Evolutionary conservation across 108 stramenopile species (phyloP).

Genomic region (Thalassiosira profunda): DNA sequence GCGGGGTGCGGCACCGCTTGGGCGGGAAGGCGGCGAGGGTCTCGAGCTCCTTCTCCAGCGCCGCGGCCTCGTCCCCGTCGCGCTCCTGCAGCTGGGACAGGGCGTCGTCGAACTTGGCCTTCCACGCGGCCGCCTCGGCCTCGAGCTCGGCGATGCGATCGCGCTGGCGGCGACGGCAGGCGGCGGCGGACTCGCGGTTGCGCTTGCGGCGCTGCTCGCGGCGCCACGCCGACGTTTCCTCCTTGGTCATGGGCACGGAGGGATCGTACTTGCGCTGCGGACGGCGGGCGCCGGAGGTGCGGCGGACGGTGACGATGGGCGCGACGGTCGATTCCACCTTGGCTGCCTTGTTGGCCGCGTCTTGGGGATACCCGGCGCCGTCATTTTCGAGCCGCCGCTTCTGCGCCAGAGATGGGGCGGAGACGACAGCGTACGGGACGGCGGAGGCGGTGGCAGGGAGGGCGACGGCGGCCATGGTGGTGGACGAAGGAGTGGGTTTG

Average conservation of each 20-base stretch:
- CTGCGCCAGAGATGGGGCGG: background rate
- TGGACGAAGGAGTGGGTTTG: too few species aligned
- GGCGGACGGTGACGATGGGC: conserved; percentile 29
- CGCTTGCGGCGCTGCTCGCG: conserved; percentile 85
- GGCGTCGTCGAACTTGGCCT: conserved; percentile 70
- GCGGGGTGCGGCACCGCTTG: conserved; percentile 1
- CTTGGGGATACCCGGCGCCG: background rate
- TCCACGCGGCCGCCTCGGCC: conserved; percentile 78
- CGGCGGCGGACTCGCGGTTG: conserved; percentile 87
- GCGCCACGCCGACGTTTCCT: conserved; percentile 82
- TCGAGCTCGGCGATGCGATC: conserved; percentile 83
- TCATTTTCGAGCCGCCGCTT: conserved; percentile 1
- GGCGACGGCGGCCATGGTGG: too few species aligned
- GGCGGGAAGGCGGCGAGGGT: conserved; percentile 3
- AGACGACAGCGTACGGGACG: background rate
- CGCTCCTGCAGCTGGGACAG: conserved; percentile 61
- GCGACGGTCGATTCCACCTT: background rate
- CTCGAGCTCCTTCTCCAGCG: conserved; percentile 14
- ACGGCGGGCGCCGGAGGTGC: conserved; percentile 24
- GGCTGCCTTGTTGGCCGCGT: background rate
- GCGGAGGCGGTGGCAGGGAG: conserved; percentile 2
- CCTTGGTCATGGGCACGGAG: conserved; percentile 84
- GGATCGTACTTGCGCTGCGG: conserved; percentile 89
- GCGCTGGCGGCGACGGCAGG: conserved; percentile 79
- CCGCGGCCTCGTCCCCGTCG: conserved; percentile 38